Conservation (phyloP, 768 basidiomycete genomes). For the Gelatoporia subvermispora region DNA sequence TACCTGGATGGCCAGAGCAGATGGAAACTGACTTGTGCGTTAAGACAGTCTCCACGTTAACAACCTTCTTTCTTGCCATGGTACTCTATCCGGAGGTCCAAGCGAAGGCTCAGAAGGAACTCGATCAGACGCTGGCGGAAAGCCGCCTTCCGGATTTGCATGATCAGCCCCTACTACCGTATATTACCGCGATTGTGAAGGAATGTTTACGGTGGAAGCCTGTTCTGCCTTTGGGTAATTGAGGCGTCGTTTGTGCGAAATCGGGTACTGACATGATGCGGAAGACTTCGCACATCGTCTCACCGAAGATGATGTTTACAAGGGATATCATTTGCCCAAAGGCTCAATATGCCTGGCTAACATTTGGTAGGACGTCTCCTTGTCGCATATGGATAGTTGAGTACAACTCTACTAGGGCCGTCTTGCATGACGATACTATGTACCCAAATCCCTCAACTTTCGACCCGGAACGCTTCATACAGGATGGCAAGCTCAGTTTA, state of each 20-base stretch:
- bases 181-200: constrained; percentile 13
- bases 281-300: constrained; percentile 14
- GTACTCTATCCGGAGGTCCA: constrained; percentile 33
- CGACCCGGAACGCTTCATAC: constrained; percentile 16
- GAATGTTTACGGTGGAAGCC: constrained; percentile 14
- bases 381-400: not conserved
- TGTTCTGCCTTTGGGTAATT: constrained; percentile 12
- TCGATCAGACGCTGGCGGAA: constrained; percentile 34
- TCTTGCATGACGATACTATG: constrained; percentile 11
- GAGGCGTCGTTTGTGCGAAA: not conserved
- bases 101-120: constrained; percentile 36
- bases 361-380: constrained; percentile 11
- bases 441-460: constrained; percentile 18
- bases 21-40: too few species aligned
- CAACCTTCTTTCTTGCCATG: constrained; percentile 36
- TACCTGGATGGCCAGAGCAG: too few species aligned
- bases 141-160: constrained; percentile 24
- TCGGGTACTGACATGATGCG: constrained; percentile 1
- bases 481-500: not conserved
- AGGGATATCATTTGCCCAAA: constrained; percentile 13
- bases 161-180: constrained; percentile 17
- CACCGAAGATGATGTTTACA: constrained; percentile 19
- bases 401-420: constrained; percentile 8
- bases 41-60: constrained; percentile 37
- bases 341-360: constrained; percentile 16